Percentiles rank a stretch among this genome's conserved stretches.
phyloP scores from a whole-genome alignment of 345 rosid genomes.

The Salix suchowensis region DNA sequence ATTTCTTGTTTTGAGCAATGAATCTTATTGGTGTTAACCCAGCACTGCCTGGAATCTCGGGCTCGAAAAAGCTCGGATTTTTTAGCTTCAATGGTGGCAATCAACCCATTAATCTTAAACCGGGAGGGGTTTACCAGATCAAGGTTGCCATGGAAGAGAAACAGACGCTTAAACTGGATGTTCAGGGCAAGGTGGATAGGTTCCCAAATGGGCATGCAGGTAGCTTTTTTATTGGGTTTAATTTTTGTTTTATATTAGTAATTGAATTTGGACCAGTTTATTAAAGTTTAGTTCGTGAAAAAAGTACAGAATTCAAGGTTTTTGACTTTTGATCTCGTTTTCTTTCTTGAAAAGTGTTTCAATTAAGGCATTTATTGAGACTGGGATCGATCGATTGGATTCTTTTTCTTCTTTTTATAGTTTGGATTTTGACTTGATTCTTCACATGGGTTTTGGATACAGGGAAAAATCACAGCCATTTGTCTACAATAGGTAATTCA shows the following conservation, averaged over 20 bases:
- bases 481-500: slow-evolving; percentile 23
- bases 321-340: not conserved
- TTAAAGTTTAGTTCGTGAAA: not conserved
- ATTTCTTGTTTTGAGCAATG: not conserved
- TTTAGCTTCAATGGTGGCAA: not conserved
- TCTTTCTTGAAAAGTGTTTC: not conserved
- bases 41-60: slow-evolving; percentile 6
- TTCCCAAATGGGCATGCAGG: slow-evolving; percentile 20
- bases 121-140: not conserved
- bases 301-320: not conserved
- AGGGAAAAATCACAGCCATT: slow-evolving; percentile 4
- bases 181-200: not conserved
- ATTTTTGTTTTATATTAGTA: not conserved
- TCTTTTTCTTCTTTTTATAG: not conserved
- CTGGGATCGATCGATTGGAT: not conserved
- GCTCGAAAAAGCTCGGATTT: not conserved
- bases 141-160: slow-evolving; percentile 1
- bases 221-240: not conserved
- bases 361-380: not conserved
- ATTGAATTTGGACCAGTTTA: not conserved
- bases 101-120: not conserved
- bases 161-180: not conserved
- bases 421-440: not conserved
- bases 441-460: not conserved
- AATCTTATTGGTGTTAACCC: slow-evolving; percentile 4